A percentile compares a stretch with the other conserved stretches of the same genome.
phyloP scores from a whole-genome alignment of 192 early-diverging fungal genomes.

The Mortierella hygrophila region DNA sequence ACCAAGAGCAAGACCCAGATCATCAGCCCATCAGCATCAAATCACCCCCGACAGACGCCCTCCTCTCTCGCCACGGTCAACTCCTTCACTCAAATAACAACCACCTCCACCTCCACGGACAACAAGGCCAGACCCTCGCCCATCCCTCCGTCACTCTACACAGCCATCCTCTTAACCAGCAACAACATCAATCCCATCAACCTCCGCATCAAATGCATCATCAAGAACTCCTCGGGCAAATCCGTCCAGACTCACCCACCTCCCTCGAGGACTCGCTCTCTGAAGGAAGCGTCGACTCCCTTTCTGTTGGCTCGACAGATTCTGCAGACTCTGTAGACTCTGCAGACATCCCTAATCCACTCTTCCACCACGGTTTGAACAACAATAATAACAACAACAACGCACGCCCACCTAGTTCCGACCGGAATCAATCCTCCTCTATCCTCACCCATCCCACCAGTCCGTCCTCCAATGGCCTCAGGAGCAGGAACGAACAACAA shows the following conservation, averaged over 20 bases:
- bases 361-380: not conserved
- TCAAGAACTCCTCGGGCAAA: not conserved
- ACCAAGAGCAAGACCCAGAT: not conserved
- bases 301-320: slow-evolving; percentile 18
- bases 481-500: slow-evolving; percentile 1
- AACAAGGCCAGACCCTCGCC: slow-evolving; percentile 6
- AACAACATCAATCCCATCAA: not conserved
- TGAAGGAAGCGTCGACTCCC: slow-evolving; percentile 27
- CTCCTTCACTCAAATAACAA: not conserved
- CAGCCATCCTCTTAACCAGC: not conserved
- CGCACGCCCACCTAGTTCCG: not conserved
- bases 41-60: not conserved
- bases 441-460: not conserved
- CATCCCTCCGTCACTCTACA: not conserved
- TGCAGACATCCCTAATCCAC: not conserved
- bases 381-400: no score
- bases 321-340: slow-evolving; percentile 8
- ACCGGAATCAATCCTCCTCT: not conserved
- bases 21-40: not conserved
- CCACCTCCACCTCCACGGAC: not conserved
- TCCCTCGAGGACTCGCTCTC: slow-evolving; percentile 49
- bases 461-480: not conserved
- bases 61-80: not conserved
- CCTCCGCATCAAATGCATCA: slow-evolving; percentile 5
- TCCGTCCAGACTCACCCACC: slow-evolving; percentile 38